Evolutionary conservation across 202 grass and related monocot genomes (phyloP).

Genomic region (Dendrocalamus latiflorus): DNA sequence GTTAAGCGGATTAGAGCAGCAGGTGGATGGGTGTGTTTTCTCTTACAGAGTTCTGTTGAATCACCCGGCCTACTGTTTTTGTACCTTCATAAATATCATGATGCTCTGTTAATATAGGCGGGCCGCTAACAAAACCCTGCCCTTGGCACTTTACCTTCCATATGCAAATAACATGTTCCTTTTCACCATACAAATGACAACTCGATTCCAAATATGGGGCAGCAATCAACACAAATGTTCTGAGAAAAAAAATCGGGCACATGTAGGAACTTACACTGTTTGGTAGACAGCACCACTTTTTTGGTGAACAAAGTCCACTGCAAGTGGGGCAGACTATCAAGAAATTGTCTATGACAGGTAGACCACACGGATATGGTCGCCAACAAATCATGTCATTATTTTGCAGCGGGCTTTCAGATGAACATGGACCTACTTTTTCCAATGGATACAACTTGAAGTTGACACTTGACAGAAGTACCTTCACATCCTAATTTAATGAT

Average conservation of each 20-base stretch:
- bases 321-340: not conserved
- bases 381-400: not conserved
- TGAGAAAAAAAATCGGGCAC: not conserved
- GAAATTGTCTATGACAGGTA: not conserved
- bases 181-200: not conserved
- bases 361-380: not conserved
- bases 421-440: not conserved
- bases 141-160: not conserved
- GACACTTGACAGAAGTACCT: not conserved
- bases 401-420: not conserved
- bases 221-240: not conserved
- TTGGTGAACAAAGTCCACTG: not conserved
- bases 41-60: conserved; percentile 39
- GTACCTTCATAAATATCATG: not conserved
- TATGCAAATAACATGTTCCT: not conserved
- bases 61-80: not conserved
- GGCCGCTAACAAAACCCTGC: not conserved
- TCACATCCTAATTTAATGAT: conserved; percentile 1
- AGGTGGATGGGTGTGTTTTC: conserved; percentile 99
- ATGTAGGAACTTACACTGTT: not conserved
- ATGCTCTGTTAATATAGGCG: not conserved
- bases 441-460: not conserved
- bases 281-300: not conserved
- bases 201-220: not conserved
- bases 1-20: conserved; percentile 88